Evolutionary conservation across 2,329 filamentous ascomycete genomes (phyloP), one percentile per base, ranked within the genome.

Genomic region (Scytalidium lignicola): DNA sequence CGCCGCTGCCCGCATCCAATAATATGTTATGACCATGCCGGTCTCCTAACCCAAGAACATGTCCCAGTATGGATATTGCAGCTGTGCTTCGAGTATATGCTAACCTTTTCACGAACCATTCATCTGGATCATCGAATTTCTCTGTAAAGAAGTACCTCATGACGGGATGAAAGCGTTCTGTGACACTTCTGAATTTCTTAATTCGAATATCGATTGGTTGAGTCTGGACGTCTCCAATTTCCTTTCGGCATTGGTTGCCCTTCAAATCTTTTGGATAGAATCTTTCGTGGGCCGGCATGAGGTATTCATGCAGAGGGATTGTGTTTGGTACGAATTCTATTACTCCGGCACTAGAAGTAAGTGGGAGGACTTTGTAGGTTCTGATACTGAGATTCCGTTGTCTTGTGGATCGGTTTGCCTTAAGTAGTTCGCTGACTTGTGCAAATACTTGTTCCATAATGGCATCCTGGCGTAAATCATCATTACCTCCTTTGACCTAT

Each of bases 381-480:
- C 95, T 80, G 62, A 99, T 95, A 8, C 86, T 88, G 10, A 99
- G 75, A 55, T 88, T 88, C 5, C 93, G 85, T 63, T 96, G 90
- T 37, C 90, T 86, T 2, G 93, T 96, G 12, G 85, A 80, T 48
- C 89, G 85, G 66, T 97, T 90, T 44, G 88, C 85, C 64, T 88
- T 88, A 21, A 99, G 74, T 19, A 99, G 80, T 46, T 88, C 88
- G 50, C 90, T 97, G 19, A 96, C 93, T 68, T 95, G 90, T 51
- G 91, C 89, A 65, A 99, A 99, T 1, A 99, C 93, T 69, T 99
- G 93, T 68, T 99, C 95, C 95, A 99, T 99, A 74, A 84, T 99
- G 41, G 92, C 90, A 62, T 99, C 93, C 71, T 99, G 93, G 8
- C 95, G 87, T 12, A 99, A 78, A 64, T 99, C 92, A 65, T 99